phyloP scores from a whole-genome alignment of 2,329 filamentous ascomycete genomes.

The Rugonectria rugulosa region DNA sequence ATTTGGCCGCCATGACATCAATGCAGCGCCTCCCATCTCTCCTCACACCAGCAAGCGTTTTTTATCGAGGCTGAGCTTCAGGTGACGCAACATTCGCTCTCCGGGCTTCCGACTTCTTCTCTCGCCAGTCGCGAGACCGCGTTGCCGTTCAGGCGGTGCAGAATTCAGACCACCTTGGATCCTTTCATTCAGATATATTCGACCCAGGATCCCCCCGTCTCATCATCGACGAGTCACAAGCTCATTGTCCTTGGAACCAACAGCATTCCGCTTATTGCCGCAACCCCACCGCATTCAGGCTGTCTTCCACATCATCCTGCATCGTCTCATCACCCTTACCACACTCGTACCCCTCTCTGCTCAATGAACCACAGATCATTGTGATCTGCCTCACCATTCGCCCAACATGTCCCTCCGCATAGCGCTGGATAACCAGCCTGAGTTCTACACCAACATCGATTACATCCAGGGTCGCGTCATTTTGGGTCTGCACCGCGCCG shows the following conservation, averaged over 20 bases:
- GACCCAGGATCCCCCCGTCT: slow-evolving; percentile 6
- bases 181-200: slow-evolving; percentile 10
- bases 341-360: slow-evolving; percentile 12
- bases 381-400: slow-evolving; percentile 18
- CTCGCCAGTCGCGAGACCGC: slow-evolving; percentile 13
- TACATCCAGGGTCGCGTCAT: slow-evolving; percentile 69
- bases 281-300: slow-evolving; percentile 14
- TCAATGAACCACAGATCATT: slow-evolving; percentile 17
- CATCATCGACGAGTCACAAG: slow-evolving; percentile 3
- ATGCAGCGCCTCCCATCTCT: slow-evolving; percentile 5
- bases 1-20: slow-evolving; percentile 19
- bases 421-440: slow-evolving; percentile 69
- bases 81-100: slow-evolving; percentile 19
- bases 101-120: slow-evolving; percentile 15
- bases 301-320: slow-evolving; percentile 12
- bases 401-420: slow-evolving; percentile 71
- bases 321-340: slow-evolving; percentile 1
- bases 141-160: slow-evolving; percentile 19
- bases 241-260: slow-evolving; percentile 13
- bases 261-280: slow-evolving; percentile 21
- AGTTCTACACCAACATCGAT: slow-evolving; percentile 84
- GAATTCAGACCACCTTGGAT: slow-evolving; percentile 1
- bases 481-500: slow-evolving; percentile 67
- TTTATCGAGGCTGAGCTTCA: slow-evolving; percentile 34
- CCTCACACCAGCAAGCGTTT: slow-evolving; percentile 19